Evolutionary conservation across 2,329 filamentous ascomycete genomes (phyloP).

Genomic region (Fusarium decemcellulare): DNA sequence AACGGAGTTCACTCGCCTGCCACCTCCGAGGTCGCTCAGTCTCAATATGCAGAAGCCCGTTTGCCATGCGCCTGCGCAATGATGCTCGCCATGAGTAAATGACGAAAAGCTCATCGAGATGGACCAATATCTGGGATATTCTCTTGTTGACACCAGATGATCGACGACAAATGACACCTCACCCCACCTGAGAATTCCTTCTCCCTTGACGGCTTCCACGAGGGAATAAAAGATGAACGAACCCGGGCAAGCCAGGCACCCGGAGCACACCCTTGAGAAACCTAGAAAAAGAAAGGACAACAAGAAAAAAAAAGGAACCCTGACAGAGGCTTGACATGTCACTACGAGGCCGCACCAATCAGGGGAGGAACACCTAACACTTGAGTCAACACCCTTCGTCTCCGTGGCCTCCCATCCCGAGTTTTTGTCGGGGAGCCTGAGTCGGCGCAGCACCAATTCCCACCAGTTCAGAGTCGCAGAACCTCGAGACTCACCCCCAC

Average conservation of each 20-base stretch:
- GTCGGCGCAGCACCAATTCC: slow-evolving; percentile 28
- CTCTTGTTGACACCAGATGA: slow-evolving; percentile 38
- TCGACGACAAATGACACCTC: slow-evolving; percentile 38
- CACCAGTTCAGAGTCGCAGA: background rate
- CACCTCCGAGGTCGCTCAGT: slow-evolving; percentile 1
- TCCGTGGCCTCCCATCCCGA: slow-evolving; percentile 42
- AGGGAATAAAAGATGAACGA: slow-evolving; percentile 23
- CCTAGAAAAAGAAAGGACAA: slow-evolving; percentile 29
- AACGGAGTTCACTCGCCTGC: slow-evolving; percentile 6
- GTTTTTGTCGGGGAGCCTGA: slow-evolving; percentile 47
- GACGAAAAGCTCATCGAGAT: slow-evolving; percentile 19
- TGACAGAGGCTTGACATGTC: slow-evolving; percentile 27
- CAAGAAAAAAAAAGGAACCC: slow-evolving; percentile 32
- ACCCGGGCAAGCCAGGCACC: slow-evolving; percentile 6
- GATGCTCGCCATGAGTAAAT: slow-evolving; percentile 24
- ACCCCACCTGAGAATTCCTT: slow-evolving; percentile 32
- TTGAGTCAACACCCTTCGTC: slow-evolving; percentile 30
- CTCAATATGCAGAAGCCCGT: slow-evolving; percentile 5
- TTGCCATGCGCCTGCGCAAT: slow-evolving; percentile 18
- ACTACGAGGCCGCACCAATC: slow-evolving; percentile 37
- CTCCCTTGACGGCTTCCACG: slow-evolving; percentile 19
- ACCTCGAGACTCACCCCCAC: slow-evolving; percentile 33
- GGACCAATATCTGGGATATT: slow-evolving; percentile 23
- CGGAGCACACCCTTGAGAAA: slow-evolving; percentile 18
- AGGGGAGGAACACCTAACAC: slow-evolving; percentile 36